Conservation (phyloP, 495 filamentous ascomycete species). For the Tuber calosporum region DNA sequence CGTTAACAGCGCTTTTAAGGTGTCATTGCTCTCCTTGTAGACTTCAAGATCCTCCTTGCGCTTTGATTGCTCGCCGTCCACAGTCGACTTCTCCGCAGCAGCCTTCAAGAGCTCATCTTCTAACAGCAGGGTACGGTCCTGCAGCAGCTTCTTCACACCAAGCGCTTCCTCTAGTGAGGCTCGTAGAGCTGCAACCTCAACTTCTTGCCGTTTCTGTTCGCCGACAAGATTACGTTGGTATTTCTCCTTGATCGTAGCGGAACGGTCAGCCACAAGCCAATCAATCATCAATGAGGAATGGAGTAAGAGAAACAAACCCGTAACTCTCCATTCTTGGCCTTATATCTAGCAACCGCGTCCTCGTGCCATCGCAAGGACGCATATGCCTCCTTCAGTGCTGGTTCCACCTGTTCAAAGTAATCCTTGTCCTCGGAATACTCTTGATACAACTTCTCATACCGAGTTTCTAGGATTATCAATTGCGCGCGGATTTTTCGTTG, state of each 20-base stretch:
- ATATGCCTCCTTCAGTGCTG: conserved; percentile 35
- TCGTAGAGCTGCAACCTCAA: conserved; percentile 50
- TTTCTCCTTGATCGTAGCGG: conserved; percentile 5
- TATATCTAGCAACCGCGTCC: not conserved
- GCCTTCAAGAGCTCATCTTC: conserved; percentile 44
- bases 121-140: conserved; percentile 46
- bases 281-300: not conserved
- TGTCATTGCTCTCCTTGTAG: conserved; percentile 26
- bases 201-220: conserved; percentile 11
- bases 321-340: conserved; percentile 10
- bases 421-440: conserved; percentile 13
- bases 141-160: conserved; percentile 66
- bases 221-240: conserved; percentile 5
- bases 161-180: conserved; percentile 53
- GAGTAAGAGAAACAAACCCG: not conserved
- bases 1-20: not conserved
- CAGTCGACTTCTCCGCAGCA: not conserved
- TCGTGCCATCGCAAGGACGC: conserved; percentile 19
- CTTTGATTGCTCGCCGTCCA: conserved; percentile 29
- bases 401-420: conserved; percentile 42
- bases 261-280: not conserved
- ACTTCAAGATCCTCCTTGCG: conserved; percentile 25
- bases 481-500: conserved; percentile 25
- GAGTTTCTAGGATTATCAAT: conserved; percentile 30
- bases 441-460: conserved; percentile 23